Evolutionary conservation across 305 asterid genomes (phyloP).

Genomic region (Coffea humblotiana): DNA sequence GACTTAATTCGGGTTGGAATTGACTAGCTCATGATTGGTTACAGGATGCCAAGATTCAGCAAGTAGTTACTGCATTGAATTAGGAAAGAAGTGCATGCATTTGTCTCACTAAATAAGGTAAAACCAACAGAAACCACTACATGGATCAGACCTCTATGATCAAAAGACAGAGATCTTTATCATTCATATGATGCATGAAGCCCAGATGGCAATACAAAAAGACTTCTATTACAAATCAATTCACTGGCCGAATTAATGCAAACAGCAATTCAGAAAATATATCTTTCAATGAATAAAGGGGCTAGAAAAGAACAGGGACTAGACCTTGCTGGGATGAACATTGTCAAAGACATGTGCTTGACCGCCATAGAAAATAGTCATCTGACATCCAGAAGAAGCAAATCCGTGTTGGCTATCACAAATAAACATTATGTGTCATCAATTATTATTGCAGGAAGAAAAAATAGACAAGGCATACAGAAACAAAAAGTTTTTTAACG

Average conservation of each 20-base stretch:
- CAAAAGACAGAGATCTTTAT: neutral
- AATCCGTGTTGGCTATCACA: conserved; percentile 60
- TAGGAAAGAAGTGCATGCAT: neutral
- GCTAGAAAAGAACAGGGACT: conserved; percentile 12
- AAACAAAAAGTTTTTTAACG: conserved; percentile 13
- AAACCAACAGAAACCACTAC: neutral
- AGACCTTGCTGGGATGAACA: conserved; percentile 86
- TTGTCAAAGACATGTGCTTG: conserved; percentile 93
- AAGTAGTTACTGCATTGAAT: neutral
- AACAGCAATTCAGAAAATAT: neutral
- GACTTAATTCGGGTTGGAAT: too few species aligned
- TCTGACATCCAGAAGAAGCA: conserved; percentile 58
- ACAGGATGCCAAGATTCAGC: neutral
- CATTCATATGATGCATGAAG: neutral
- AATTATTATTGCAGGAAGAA: conserved; percentile 5
- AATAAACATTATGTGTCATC: conserved; percentile 26
- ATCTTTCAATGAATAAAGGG: neutral
- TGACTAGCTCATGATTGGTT: neutral
- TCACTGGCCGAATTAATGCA: neutral
- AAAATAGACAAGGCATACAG: conserved; percentile 7
- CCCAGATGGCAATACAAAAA: neutral
- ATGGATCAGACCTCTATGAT: neutral
- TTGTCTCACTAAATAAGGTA: neutral
- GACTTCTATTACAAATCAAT: neutral
- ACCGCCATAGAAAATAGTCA: conserved; percentile 94